Evolutionary conservation across 2,329 filamentous ascomycete genomes (phyloP), one percentile per base, ranked within the genome.

Genomic region (Exophiala viscosa): DNA sequence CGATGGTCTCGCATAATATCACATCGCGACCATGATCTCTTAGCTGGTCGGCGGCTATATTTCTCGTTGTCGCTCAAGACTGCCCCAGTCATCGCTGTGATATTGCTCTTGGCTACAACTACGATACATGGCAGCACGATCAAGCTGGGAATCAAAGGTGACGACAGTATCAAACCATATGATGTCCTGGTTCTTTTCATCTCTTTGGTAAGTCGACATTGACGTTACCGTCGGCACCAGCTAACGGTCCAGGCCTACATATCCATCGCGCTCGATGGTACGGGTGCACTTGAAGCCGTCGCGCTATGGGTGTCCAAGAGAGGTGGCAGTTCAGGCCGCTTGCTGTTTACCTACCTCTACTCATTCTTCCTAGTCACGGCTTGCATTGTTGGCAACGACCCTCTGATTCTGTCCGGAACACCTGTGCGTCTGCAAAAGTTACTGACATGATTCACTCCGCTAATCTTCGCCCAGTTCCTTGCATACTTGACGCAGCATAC

Each of bases 131-230:
- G 60, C 44, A 59, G 50, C 32, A 63, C 60, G 1, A 63, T 63
- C 36, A 52, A 38, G 32, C 52, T 63, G 1, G 60, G 60, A n/a
- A 60, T 63, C 20, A 51, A 53, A 17, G 60, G 60, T 17, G 60
- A 63, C 38, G 57, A 58, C 14, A 56, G 54, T 17, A 56, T 63
- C 44, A 60, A 61, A 39, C 60, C 60, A 15, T 63, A 63, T 34
- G 60, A 63, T 50, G 60, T 63, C 10, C 59, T 63, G 8, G 60
- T 63, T n/a, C 51, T 63, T 5, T 63, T 63, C 48, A 60, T 61
- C 31, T 55, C 60, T 4, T 46, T 63, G n/a, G 50, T 52, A 32
- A 9, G 44, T 28, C 15, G 39, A 3, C 11, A 8, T 5, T 13
- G 4, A 18, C 13, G 5, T 28, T 8, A 13, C 17, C 8, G 13